Percentiles rank a stretch among this genome's conserved stretches.
Evolutionary conservation across 148 eudicot species (phyloP).

Genomic region (Amaranthus palmeri): DNA sequence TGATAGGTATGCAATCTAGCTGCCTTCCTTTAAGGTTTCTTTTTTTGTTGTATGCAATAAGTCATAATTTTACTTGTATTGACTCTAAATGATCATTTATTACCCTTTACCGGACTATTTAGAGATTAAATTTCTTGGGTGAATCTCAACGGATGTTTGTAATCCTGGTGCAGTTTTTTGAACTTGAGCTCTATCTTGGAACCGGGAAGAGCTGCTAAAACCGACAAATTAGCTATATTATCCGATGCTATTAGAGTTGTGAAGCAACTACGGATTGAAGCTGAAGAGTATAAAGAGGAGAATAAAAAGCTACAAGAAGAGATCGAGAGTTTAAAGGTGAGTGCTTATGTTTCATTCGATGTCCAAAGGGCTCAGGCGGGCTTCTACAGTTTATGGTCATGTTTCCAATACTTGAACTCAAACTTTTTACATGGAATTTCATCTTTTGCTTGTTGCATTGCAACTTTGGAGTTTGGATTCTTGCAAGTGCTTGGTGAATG

Average conservation of each 20-base stretch:
- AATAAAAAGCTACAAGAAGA: slow-evolving; percentile 66
- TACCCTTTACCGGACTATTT: no score
- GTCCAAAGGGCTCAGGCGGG: background rate
- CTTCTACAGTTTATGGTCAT: background rate
- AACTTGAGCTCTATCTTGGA: slow-evolving; percentile 68
- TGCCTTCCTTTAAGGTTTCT: background rate
- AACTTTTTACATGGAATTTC: no score
- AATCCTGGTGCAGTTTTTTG: slow-evolving; percentile 46
- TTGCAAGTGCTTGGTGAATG: no score
- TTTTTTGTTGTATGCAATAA: background rate
- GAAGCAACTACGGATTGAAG: slow-evolving; percentile 58
- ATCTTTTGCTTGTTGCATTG: no score
- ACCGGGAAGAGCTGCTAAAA: slow-evolving; percentile 70
- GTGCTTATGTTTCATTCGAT: slow-evolving; percentile 14
- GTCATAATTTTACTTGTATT: no score
- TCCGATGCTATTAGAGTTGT: slow-evolving; percentile 66
- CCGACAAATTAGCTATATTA: slow-evolving; percentile 73
- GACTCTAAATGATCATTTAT: background rate
- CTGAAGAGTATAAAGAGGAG: slow-evolving; percentile 51
- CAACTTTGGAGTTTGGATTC: no score
- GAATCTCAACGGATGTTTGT: background rate
- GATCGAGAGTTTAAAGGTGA: slow-evolving; percentile 78
- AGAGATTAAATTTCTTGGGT: background rate
- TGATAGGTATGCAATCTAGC: slow-evolving; percentile 47
- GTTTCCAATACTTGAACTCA: no score